phyloP scores from a whole-genome alignment of 1,284 basidiomycete genomes.

The Heterobasidion irregulare region DNA sequence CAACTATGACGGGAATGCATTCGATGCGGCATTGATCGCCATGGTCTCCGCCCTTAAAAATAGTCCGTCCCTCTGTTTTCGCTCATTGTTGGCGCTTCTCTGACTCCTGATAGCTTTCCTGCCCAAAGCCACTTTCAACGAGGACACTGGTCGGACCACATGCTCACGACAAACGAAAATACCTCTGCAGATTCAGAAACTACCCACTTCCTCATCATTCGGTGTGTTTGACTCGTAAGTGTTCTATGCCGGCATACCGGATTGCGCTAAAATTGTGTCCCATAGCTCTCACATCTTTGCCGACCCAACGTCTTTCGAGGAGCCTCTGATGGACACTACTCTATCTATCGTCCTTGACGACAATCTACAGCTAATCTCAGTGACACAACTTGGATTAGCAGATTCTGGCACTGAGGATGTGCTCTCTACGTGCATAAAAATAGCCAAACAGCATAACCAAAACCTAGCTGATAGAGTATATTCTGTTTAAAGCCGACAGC shows the following conservation, averaged over 20 bases:
- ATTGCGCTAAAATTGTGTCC: not conserved
- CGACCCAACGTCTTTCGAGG: constrained; percentile 88
- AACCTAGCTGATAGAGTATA: not conserved
- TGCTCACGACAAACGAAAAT: constrained; percentile 51
- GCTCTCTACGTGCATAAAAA: not conserved
- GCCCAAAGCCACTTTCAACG: constrained; percentile 68
- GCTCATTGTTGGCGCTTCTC: not conserved
- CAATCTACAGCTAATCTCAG: constrained; percentile 40
- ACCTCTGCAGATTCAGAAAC: constrained; percentile 39
- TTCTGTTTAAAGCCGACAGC: not conserved
- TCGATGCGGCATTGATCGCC: constrained; percentile 85
- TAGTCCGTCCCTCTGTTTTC: constrained; percentile 41
- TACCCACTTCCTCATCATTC: constrained; percentile 65
- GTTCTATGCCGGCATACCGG: not conserved
- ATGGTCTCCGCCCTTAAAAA: constrained; percentile 83
- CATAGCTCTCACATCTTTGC: constrained; percentile 59
- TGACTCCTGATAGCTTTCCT: constrained; percentile 45
- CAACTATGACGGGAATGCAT: constrained; percentile 93
- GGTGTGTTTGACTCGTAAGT: constrained; percentile 78
- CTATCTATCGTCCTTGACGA: constrained; percentile 62
- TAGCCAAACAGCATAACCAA: not conserved
- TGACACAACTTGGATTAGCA: constrained; percentile 51
- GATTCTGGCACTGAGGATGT: not conserved
- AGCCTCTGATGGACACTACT: constrained; percentile 70
- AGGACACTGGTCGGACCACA: constrained; percentile 55